phyloP scores from a whole-genome alignment of 305 asterid genomes.

The Fraxinus latifolia region DNA sequence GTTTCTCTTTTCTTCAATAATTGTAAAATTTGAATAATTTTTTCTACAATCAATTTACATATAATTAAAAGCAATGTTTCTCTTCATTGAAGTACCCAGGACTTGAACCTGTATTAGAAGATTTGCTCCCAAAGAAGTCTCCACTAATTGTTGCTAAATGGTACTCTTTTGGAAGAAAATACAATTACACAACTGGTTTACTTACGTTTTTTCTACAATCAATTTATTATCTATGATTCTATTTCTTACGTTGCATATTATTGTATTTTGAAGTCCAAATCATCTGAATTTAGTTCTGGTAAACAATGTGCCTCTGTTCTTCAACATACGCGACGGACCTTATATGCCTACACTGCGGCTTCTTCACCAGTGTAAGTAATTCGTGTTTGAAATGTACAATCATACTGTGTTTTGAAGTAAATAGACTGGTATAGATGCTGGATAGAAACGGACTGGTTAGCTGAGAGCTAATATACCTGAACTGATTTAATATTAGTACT shows the following conservation, averaged over 20 bases:
- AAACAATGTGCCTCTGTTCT: conserved; percentile 88
- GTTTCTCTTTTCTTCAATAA: conserved; percentile 8
- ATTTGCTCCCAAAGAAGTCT: conserved; percentile 89
- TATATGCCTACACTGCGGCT: conserved; percentile 96
- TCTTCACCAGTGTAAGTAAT: conserved; percentile 89
- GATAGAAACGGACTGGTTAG: not conserved
- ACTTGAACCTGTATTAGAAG: conserved; percentile 82
- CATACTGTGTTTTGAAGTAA: conserved; percentile 8
- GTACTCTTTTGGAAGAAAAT: conserved; percentile 32
- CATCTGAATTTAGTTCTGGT: conserved; percentile 96
- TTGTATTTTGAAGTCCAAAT: conserved; percentile 58
- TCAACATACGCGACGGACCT: conserved; percentile 96
- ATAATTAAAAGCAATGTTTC: conserved; percentile 5
- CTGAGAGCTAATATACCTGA: not conserved
- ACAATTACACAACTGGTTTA: conserved; percentile 8
- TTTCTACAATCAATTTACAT: conserved; percentile 6
- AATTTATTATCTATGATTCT: not conserved
- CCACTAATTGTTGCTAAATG: conserved; percentile 95
- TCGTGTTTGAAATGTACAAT: not conserved
- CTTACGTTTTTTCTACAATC: not conserved
- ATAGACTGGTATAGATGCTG: conserved; percentile 7
- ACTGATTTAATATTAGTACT: not conserved
- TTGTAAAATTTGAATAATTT: not conserved
- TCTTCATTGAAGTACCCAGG: conserved; percentile 66
- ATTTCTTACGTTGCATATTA: conserved; percentile 20